Conservation (phyloP, 176 grass and related monocot species). For the Lolium rigidum region DNA sequence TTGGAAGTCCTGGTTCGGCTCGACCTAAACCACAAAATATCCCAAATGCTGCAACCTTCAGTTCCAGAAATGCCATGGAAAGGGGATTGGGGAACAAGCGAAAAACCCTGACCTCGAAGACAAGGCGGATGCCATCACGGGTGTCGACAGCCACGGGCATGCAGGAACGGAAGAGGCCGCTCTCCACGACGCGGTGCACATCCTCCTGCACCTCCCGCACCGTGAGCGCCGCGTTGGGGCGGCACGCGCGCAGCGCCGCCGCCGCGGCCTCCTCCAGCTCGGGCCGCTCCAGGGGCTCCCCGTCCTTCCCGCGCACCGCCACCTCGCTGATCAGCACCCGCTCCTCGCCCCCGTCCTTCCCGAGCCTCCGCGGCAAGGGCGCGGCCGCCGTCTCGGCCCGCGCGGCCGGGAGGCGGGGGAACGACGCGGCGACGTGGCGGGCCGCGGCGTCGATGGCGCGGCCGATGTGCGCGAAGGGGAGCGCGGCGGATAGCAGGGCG, state of each 20-base stretch:
- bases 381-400: constrained; percentile 39
- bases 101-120: constrained; percentile 66
- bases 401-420: constrained; percentile 41
- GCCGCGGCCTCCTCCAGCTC: constrained; percentile 79
- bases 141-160: constrained; percentile 94
- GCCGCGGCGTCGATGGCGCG: constrained; percentile 51
- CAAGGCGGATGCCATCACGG: constrained; percentile 89
- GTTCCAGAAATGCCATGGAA: constrained; percentile 2
- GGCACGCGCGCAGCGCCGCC: constrained; percentile 69
- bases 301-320: constrained; percentile 78
- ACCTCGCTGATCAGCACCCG: constrained; percentile 94
- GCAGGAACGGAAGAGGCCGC: constrained; percentile 79
- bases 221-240: constrained; percentile 89
- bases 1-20: constrained; percentile 98
- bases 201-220: constrained; percentile 94
- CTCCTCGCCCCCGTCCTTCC: constrained; percentile 77
- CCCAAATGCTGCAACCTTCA: neutral
- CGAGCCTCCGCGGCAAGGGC: constrained; percentile 54
- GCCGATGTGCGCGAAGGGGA: constrained; percentile 79
- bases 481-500: constrained; percentile 58
- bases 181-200: constrained; percentile 89
- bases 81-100: neutral
- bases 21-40: constrained; percentile 68
- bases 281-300: constrained; percentile 73
- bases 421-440: constrained; percentile 25